Base-by-base conservation (phyloP, 176 grass and related monocot genomes). In the Themeda triandra region DNA sequence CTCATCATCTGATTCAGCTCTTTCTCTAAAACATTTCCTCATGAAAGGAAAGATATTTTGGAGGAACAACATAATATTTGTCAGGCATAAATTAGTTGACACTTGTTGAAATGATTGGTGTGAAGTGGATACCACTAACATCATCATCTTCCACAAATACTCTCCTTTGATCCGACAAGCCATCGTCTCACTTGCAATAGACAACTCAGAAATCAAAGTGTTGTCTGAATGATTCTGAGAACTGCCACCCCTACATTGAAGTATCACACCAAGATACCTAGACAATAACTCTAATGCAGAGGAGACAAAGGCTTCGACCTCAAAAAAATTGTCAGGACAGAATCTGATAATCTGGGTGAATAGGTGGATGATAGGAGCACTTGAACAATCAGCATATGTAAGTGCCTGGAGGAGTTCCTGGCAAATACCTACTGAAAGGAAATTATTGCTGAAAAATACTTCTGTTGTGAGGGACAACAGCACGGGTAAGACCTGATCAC, bases 351-450 rank as follows among this genome's bases (percentile, higher is more conserved):
- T 87, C 96, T 95, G 87, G 40, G 81, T 87, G 53, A 98, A 87
- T 29, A 98, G 81, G 84, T 27, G 76, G 82, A 88, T 35, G 48
- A 91, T 66, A 88, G 81, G 85, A 77, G 74, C 73, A 83, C 75
- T 88, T 45, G 91, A 92, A 45, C 82, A 89, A 85, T 93, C 91
- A 82, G 86, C 82, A 90, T 85, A 90, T 60, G 86, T 73, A 88
- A 98, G 95, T 88, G 77, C 85, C 92, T 98, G 93, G 68, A 95
- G 71, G 65, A 98, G 90, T 80, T 98, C 89, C 53, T 74, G 74
- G 84, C 93, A 98, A 58, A 88, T 85, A 73, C 91, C 87, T 40
- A 86, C 56, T 66, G 89, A 87, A 87, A 95, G 49, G 48, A 92
- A 94, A 76, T 85, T 84, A 66, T 89, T 82, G 30, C 59, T 88